These are phyloP conservation scores for Didymella exigua DNA, from an alignment of 2,329 filamentous ascomycete genomes.

Conservation along the genomic window DNA sequence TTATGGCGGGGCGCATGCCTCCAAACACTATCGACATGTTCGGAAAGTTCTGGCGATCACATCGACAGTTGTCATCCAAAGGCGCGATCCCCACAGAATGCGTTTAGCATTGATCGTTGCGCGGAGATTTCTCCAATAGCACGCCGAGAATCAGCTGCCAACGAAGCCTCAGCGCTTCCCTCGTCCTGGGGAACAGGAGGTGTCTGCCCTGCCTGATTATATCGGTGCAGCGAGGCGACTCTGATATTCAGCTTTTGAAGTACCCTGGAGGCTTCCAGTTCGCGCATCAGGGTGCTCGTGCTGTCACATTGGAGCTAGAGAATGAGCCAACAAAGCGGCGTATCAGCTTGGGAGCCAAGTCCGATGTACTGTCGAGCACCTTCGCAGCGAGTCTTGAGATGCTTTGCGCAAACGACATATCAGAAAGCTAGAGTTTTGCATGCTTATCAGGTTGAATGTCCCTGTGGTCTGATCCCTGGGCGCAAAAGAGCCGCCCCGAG, in stretches of 20 bases:
- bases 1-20: slow-evolving; percentile 8
- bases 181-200: slow-evolving; percentile 21
- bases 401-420: slow-evolving; percentile 24
- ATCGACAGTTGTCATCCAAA: slow-evolving; percentile 9
- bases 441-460: slow-evolving; percentile 37
- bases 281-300: slow-evolving; percentile 40
- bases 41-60: slow-evolving; percentile 13
- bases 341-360: slow-evolving; percentile 37
- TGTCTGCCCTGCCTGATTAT: slow-evolving; percentile 24
- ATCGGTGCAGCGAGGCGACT: slow-evolving; percentile 18
- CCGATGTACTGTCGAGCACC: slow-evolving; percentile 28
- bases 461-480: slow-evolving; percentile 30
- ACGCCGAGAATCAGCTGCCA: slow-evolving; percentile 42
- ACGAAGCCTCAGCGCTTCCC: slow-evolving; percentile 42
- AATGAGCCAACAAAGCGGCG: slow-evolving; percentile 33
- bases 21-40: slow-evolving; percentile 4
- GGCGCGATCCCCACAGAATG: slow-evolving; percentile 12
- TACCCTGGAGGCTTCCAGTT: slow-evolving; percentile 10
- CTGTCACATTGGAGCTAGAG: slow-evolving; percentile 28
- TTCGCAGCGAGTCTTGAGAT: slow-evolving; percentile 26
- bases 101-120: slow-evolving; percentile 41
- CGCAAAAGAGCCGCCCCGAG: slow-evolving; percentile 39
- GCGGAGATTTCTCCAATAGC: slow-evolving; percentile 42
- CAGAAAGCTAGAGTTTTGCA: slow-evolving; percentile 21
- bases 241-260: slow-evolving; percentile 10